These are phyloP conservation scores for Parsonsia alboflavescens DNA, from an alignment of 257 asterid species.

Conservation along the genomic window DNA sequence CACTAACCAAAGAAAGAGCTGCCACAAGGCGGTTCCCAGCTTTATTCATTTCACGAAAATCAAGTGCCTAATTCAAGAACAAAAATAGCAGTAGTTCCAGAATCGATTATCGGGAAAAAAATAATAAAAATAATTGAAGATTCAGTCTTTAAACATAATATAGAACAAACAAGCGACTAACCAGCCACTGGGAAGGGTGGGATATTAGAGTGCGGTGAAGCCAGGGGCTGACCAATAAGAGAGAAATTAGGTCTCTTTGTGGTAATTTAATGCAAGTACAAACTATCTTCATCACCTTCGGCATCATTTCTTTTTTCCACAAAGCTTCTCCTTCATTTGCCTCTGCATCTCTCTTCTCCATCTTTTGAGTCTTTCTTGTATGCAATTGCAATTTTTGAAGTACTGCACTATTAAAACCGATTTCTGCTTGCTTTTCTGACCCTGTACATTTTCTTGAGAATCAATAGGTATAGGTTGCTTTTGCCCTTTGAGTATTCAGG, in stretches of 20 bases:
- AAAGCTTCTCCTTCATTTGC: constrained; percentile 13
- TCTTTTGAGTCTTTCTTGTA: background rate
- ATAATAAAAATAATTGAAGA: constrained; percentile 6
- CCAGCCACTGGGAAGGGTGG: constrained; percentile 81
- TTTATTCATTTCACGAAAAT: constrained; percentile 73
- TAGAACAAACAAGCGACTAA: background rate
- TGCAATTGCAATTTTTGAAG: background rate
- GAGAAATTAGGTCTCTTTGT: constrained; percentile 64
- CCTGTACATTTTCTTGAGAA: too few relatives aligned
- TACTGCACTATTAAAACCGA: background rate
- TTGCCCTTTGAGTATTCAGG: too few relatives aligned
- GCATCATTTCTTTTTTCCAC: constrained; percentile 75
- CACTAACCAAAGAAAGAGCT: constrained; percentile 78
- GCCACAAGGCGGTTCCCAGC: constrained; percentile 82
- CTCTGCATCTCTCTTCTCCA: constrained; percentile 14
- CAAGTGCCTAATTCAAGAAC: constrained; percentile 54
- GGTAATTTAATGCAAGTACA: constrained; percentile 61
- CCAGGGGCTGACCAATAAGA: constrained; percentile 63
- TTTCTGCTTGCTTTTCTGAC: background rate
- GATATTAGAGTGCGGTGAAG: constrained; percentile 60
- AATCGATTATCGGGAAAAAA: background rate
- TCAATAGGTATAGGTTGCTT: too few relatives aligned
- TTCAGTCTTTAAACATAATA: background rate
- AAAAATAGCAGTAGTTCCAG: background rate
- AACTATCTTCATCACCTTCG: constrained; percentile 73